Percentiles rank a stretch among this genome's conserved stretches.
phyloP scores from a whole-genome alignment of 2,329 filamentous ascomycete species.

The Daldinia eschscholtzii region DNA sequence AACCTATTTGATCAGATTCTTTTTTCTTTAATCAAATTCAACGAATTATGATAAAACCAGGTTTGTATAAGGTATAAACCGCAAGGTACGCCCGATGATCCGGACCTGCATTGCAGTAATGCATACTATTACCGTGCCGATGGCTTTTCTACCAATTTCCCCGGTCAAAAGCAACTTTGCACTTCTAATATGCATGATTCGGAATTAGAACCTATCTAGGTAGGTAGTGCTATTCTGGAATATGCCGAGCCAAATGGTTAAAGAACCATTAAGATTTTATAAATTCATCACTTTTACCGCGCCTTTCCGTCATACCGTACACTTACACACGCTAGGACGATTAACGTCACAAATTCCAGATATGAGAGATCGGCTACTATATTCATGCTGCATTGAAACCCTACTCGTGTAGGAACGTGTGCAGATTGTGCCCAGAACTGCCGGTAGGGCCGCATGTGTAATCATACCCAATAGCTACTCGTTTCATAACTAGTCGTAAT shows the following conservation, averaged over 20 bases:
- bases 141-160: neutral
- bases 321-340: neutral
- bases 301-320: constrained; percentile 28
- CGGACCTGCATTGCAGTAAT: constrained; percentile 32
- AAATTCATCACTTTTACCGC: constrained; percentile 31
- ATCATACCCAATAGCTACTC: constrained; percentile 4
- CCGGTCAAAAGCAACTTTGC: too few relatives aligned
- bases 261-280: neutral
- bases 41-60: neutral
- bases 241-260: neutral
- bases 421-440: constrained; percentile 21
- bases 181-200: constrained; percentile 17
- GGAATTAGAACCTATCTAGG: neutral
- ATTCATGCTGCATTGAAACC: constrained; percentile 31
- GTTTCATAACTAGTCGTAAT: constrained; percentile 1
- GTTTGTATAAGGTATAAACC: neutral
- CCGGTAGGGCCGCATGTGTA: constrained; percentile 29
- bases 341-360: constrained; percentile 12
- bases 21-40: neutral
- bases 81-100: constrained; percentile 31
- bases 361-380: constrained; percentile 5
- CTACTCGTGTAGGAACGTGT: constrained; percentile 13
- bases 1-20: neutral
- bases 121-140: constrained; percentile 33
- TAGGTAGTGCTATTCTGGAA: neutral